Evolutionary conservation across 805 yeast genomes (phyloP), one percentile per base, ranked within the genome.

Genomic region (Ogataea haglerorum): DNA sequence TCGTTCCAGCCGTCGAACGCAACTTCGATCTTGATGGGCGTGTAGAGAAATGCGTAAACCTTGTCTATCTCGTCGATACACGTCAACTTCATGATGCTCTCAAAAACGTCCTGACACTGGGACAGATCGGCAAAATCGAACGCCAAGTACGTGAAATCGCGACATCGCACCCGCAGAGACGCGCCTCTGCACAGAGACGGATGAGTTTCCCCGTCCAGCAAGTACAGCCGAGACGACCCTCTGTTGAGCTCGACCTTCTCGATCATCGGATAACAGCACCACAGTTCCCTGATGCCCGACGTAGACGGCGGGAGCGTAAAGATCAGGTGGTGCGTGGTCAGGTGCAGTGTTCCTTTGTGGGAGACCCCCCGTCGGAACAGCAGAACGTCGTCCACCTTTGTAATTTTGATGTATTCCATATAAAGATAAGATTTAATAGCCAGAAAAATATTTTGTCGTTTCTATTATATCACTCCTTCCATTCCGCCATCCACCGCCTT

Each of bases 191-290:
- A 51, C 24, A 53, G 34, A 12, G 29, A 40, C n/a, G 48, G 47
- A 26, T 47, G 38, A 18, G 46, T 32, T 10, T 51, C 52, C 2
- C 46, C 33, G 8, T 49, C 53, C 24, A 39, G 40, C 10, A 46
- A 23, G 46, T 44, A 48, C 24, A 58, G 21, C 37, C 60, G 53
- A 48, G 80, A 66, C 39, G 83, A 60, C 47, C 90, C 80, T 47
- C 75, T 61, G 46, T 75, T 66, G 58, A 77, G 72, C 50, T 74
- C 75, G 1, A 83, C 78, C 34, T 69, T 70, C 34, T 78, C 82
- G 23, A 90, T 80, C 47, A 89, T 76, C 1, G 97, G 96, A 61
- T 88, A 91, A 44, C 95, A 84, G 22, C 88, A 73, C 99, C 98
- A 93, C 22, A 87, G 76, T 60, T 93, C 98, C 42, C 79, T 68